Conservation (phyloP, 495 filamentous ascomycete genomes). For the Aspergillus haitiensis region DNA sequence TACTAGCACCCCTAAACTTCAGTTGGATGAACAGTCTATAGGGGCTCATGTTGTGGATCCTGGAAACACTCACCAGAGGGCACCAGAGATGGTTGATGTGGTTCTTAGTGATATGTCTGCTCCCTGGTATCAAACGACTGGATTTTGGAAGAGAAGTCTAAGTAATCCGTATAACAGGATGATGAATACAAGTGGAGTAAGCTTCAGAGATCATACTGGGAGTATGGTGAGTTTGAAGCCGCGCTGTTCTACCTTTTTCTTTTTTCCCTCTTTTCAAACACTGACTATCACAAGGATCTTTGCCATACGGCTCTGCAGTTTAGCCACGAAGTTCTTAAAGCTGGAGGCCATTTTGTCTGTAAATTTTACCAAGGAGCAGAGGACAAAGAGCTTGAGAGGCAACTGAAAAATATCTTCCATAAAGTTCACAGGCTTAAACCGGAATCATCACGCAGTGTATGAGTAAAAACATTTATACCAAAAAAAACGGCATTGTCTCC, state of each 20-base stretch:
- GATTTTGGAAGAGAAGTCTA: conserved; percentile 79
- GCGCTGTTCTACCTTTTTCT: not conserved
- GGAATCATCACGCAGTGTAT: conserved; percentile 80
- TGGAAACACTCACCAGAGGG: conserved; percentile 2
- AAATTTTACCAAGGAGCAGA: conserved; percentile 95
- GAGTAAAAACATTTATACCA: conserved; percentile 23
- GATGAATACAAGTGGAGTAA: conserved; percentile 95
- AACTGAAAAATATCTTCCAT: conserved; percentile 70
- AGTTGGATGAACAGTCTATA: conserved; percentile 11
- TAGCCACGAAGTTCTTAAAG: conserved; percentile 75
- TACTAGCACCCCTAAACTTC: conserved; percentile 13
- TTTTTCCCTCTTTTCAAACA: not conserved
- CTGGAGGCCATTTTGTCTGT: conserved; percentile 87
- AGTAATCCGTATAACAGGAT: conserved; percentile 94
- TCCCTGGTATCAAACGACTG: conserved; percentile 81
- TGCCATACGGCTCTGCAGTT: conserved; percentile 83
- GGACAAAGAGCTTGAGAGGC: conserved; percentile 72
- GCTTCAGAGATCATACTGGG: conserved; percentile 83
- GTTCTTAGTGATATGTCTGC: conserved; percentile 98
- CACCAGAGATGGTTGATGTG: conserved; percentile 74
- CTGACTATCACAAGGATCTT: conserved; percentile 61
- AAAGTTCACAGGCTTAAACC: conserved; percentile 86
- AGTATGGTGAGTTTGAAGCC: conserved; percentile 74
- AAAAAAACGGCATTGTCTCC: not conserved
- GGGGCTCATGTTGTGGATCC: not conserved